Conservation (phyloP, 371 early-diverging fungal species). For the Zancudomyces culisetae region DNA sequence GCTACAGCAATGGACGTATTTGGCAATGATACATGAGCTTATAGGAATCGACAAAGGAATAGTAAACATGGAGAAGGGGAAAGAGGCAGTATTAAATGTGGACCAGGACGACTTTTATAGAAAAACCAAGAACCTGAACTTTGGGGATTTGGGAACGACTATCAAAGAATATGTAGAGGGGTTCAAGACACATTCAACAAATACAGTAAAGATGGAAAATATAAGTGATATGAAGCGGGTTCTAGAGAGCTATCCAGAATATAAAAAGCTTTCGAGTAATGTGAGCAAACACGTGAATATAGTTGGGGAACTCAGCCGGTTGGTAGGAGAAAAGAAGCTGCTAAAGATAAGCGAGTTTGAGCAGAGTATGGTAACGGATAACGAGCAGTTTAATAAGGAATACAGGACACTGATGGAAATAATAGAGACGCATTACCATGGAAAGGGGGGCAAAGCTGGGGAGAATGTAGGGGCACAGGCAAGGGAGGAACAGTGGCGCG, state of each 20-base stretch:
- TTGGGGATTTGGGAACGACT: conserved; percentile 84
- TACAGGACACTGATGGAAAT: conserved; percentile 54
- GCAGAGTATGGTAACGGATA: conserved; percentile 78
- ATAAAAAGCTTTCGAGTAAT: conserved; percentile 80
- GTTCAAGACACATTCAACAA: conserved; percentile 74
- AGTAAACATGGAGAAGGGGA: conserved; percentile 60
- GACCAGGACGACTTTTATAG: conserved; percentile 84
- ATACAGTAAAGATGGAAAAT: conserved; percentile 76
- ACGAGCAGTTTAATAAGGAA: conserved; percentile 62
- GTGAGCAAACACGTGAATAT: conserved; percentile 93
- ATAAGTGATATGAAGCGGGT: conserved; percentile 95
- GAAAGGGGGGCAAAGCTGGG: too few species aligned
- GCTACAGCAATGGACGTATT: conserved; percentile 96
- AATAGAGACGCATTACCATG: conserved; percentile 37
- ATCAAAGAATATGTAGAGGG: conserved; percentile 86
- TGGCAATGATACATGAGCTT: conserved; percentile 96
- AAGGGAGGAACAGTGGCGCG: too few species aligned
- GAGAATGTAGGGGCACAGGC: too few species aligned
- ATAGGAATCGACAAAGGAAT: conserved; percentile 87
- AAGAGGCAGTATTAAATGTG: conserved; percentile 72
- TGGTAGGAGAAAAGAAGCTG: conserved; percentile 49
- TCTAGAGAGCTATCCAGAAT: conserved; percentile 94
- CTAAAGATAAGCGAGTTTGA: conserved; percentile 82
- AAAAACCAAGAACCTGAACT: conserved; percentile 67
- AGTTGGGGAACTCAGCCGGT: conserved; percentile 72